These are phyloP conservation scores for Trichoderma asperelloides DNA, from an alignment of 495 filamentous ascomycete genomes.

Conservation along the genomic window DNA sequence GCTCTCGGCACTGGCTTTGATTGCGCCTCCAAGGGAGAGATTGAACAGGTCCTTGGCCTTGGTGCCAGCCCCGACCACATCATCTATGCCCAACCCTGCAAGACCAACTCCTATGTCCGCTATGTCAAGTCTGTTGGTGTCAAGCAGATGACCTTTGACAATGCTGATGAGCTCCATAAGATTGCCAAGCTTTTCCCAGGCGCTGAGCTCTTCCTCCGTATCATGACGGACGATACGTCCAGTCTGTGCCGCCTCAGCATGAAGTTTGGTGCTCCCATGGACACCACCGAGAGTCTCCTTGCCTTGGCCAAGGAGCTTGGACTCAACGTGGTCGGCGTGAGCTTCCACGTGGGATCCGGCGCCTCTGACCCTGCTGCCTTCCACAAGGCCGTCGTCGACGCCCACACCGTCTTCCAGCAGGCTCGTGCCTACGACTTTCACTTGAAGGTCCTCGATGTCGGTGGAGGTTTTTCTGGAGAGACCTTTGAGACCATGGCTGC, in stretches of 20 bases:
- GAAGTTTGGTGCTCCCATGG: constrained; percentile 91
- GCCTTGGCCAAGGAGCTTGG: constrained; percentile 75
- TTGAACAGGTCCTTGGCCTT: constrained; percentile 76
- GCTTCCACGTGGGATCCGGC: constrained; percentile 96
- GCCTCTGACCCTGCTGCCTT: constrained; percentile 86
- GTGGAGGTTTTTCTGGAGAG: constrained; percentile 82
- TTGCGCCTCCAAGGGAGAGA: constrained; percentile 94
- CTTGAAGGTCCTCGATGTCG: constrained; percentile 84
- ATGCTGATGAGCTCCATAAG: constrained; percentile 95
- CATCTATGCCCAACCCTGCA: constrained; percentile 98
- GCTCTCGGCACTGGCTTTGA: constrained; percentile 91
- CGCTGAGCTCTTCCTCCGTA: constrained; percentile 86
- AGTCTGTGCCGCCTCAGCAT: constrained; percentile 88
- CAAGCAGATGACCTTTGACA: constrained; percentile 99
- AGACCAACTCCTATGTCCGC: constrained; percentile 94
- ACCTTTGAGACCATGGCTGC: constrained; percentile 85
- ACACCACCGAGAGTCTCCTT: constrained; percentile 67
- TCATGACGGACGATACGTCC: constrained; percentile 91
- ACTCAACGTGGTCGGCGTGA: constrained; percentile 92
- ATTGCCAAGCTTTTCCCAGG: constrained; percentile 82
- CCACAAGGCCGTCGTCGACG: constrained; percentile 80
- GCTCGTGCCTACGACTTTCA: constrained; percentile 67
- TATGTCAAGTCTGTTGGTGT: constrained; percentile 76
- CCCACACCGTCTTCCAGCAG: constrained; percentile 82
- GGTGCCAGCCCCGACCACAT: constrained; percentile 86